Conservation (phyloP, 768 basidiomycete species). For the Serendipita sp. region DNA sequence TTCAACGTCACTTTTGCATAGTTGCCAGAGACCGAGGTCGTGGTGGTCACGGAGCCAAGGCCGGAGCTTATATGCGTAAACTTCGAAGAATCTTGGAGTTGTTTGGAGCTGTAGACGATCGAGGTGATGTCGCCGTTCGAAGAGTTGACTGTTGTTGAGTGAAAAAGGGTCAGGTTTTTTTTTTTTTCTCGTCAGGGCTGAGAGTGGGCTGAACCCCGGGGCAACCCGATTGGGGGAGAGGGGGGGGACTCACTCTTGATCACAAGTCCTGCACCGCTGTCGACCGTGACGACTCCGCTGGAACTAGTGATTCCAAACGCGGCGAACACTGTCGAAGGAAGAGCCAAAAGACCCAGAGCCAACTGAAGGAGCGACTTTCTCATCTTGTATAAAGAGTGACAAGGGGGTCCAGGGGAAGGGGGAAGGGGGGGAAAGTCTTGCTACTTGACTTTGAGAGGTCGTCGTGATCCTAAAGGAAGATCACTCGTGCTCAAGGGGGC, state of each 20-base stretch:
- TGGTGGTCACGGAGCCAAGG: slow-evolving; percentile 29
- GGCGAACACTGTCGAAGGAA: slow-evolving; percentile 20
- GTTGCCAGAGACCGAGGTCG: slow-evolving; percentile 26
- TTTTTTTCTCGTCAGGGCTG: too few relatives aligned
- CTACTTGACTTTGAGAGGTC: too few relatives aligned
- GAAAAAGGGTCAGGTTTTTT: too few relatives aligned
- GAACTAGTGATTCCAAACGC: slow-evolving; percentile 33
- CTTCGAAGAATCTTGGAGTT: slow-evolving; percentile 30
- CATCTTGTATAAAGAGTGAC: neutral
- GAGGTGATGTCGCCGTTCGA: slow-evolving; percentile 33
- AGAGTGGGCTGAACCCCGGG: too few relatives aligned
- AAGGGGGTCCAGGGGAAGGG: too few relatives aligned
- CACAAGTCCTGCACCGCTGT: slow-evolving; percentile 30
- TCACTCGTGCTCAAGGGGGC: too few relatives aligned
- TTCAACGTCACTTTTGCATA: slow-evolving; percentile 28
- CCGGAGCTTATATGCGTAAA: slow-evolving; percentile 34
- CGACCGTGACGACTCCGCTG: slow-evolving; percentile 25
- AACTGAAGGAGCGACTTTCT: neutral
- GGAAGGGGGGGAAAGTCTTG: too few relatives aligned
- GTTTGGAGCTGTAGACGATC: slow-evolving; percentile 28
- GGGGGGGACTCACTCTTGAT: slow-evolving; percentile 24
- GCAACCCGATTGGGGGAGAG: neutral
- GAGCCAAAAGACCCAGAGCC: neutral
- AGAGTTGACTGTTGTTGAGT: slow-evolving; percentile 21
- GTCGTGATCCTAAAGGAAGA: too few relatives aligned